Conservation (phyloP, 2,329 filamentous ascomycete genomes). For the Xylaria sp. region DNA sequence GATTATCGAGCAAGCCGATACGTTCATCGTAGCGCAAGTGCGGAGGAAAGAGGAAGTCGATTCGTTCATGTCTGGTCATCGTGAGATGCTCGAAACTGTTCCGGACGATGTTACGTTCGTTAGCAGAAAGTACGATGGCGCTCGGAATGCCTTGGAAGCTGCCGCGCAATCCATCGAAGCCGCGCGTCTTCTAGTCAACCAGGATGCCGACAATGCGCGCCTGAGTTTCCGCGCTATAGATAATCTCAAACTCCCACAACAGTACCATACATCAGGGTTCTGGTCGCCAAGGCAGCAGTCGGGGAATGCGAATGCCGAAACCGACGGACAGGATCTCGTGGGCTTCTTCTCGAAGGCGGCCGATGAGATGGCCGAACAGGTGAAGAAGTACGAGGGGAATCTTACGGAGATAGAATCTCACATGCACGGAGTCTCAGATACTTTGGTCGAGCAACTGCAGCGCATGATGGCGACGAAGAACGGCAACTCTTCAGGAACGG, state of each 20-base stretch:
- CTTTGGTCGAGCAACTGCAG: slow-evolving; percentile 64
- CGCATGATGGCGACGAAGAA: slow-evolving; percentile 53
- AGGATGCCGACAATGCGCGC: slow-evolving; percentile 49
- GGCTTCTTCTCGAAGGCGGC: slow-evolving; percentile 67
- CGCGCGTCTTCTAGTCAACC: slow-evolving; percentile 48
- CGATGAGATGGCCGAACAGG: slow-evolving; percentile 65
- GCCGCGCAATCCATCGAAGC: slow-evolving; percentile 51
- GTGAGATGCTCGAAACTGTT: slow-evolving; percentile 57
- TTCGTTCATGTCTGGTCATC: slow-evolving; percentile 66
- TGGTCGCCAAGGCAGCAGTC: slow-evolving; percentile 50
- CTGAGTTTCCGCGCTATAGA: slow-evolving; percentile 54
- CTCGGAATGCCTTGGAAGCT: slow-evolving; percentile 47
- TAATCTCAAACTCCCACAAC: slow-evolving; percentile 54
- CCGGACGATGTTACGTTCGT: slow-evolving; percentile 53
- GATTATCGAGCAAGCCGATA: slow-evolving; percentile 78
- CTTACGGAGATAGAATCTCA: slow-evolving; percentile 70
- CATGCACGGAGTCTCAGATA: slow-evolving; percentile 66
- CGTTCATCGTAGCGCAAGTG: slow-evolving; percentile 80
- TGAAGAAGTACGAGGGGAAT: slow-evolving; percentile 62
- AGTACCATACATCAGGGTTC: slow-evolving; percentile 55
- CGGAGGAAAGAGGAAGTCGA: slow-evolving; percentile 78
- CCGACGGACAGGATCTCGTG: slow-evolving; percentile 64
- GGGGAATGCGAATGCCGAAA: slow-evolving; percentile 50
- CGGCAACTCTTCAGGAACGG: slow-evolving; percentile 45
- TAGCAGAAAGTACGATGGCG: slow-evolving; percentile 51